Evolutionary conservation across 208 protist genomes (phyloP).

Genomic region (Acanthamoeba sp.): DNA sequence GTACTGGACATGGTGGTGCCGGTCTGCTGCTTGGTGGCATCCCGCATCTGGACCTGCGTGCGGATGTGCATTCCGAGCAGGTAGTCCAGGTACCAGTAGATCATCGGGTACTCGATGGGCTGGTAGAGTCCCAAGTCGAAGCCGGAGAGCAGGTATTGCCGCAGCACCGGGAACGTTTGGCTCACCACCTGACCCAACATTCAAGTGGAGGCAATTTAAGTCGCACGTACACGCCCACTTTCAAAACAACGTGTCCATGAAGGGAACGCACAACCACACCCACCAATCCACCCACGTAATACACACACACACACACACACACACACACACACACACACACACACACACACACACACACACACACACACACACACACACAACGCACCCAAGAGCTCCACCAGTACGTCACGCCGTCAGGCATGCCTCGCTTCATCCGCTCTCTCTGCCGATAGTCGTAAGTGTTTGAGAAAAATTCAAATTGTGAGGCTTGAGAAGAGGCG

Average conservation of each 20-base stretch:
- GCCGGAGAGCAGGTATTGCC: conserved; percentile 14
- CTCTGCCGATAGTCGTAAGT: background rate
- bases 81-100: conserved; percentile 63
- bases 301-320: too few species aligned
- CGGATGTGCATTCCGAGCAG: conserved; percentile 16
- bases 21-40: background rate
- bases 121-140: conserved; percentile 44
- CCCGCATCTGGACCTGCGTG: conserved; percentile 35
- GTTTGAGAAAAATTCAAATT: background rate
- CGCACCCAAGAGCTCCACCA: conserved; percentile 41
- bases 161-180: conserved; percentile 29
- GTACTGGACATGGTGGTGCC: conserved; percentile 14
- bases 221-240: too few species aligned
- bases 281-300: too few species aligned
- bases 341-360: too few species aligned
- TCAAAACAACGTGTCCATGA: too few species aligned
- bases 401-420: conserved; percentile 1
- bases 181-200: background rate
- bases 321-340: too few species aligned
- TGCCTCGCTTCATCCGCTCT: conserved; percentile 9
- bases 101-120: conserved; percentile 18
- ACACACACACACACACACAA: too few species aligned
- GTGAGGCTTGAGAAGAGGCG: too few species aligned
- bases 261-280: too few species aligned
- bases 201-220: too few species aligned